Conservation (phyloP, 2,329 filamentous ascomycete species). For the Coniella lustricola region DNA sequence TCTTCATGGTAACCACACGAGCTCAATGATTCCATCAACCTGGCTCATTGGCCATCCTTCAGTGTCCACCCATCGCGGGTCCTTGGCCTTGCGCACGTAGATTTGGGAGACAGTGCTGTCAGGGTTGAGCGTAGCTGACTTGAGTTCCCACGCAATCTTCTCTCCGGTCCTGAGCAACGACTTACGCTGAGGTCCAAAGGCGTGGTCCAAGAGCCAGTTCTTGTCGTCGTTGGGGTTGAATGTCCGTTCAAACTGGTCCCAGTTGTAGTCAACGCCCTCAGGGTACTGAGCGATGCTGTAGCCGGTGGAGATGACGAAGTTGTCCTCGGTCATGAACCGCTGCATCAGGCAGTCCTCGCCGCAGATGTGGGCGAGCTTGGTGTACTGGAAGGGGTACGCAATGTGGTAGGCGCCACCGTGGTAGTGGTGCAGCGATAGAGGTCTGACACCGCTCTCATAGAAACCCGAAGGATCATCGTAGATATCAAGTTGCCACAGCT, state of each 20-base stretch:
- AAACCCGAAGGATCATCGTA: slow-evolving; percentile 55
- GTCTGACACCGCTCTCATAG: slow-evolving; percentile 55
- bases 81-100: slow-evolving; percentile 45
- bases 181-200: slow-evolving; percentile 24
- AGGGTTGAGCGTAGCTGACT: slow-evolving; percentile 38
- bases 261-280: slow-evolving; percentile 35
- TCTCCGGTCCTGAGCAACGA: slow-evolving; percentile 23
- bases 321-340: slow-evolving; percentile 47
- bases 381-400: slow-evolving; percentile 47
- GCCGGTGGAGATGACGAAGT: slow-evolving; percentile 51
- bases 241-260: slow-evolving; percentile 26
- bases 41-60: slow-evolving; percentile 43
- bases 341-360: slow-evolving; percentile 54
- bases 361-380: slow-evolving; percentile 51
- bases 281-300: slow-evolving; percentile 55
- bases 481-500: slow-evolving; percentile 56
- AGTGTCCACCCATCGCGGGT: slow-evolving; percentile 44
- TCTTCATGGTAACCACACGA: slow-evolving; percentile 44
- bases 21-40: slow-evolving; percentile 48
- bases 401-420: slow-evolving; percentile 52
- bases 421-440: slow-evolving; percentile 58
- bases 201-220: slow-evolving; percentile 28
- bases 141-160: slow-evolving; percentile 37
- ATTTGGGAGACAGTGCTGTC: slow-evolving; percentile 47
- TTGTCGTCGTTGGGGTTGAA: slow-evolving; percentile 25